Evolutionary conservation across 148 eudicot genomes (phyloP).

Genomic region (Diospyros lotus): DNA sequence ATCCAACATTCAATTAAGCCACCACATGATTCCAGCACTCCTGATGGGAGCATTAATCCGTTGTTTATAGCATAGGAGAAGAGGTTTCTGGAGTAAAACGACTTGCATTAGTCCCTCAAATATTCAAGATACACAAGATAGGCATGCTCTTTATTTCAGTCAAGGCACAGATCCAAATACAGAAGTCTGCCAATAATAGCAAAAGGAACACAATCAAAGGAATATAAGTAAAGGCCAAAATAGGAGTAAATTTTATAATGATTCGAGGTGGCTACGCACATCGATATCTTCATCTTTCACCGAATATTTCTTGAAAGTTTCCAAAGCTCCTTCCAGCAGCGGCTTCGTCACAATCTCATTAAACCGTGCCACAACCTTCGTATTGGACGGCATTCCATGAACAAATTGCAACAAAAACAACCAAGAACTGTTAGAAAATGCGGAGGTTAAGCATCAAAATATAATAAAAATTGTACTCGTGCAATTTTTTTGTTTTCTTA

Average conservation of each 20-base stretch:
- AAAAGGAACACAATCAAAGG: not conserved
- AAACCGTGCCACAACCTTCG: slow-evolving; percentile 91
- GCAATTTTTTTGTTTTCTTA: not conserved
- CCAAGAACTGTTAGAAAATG: not conserved
- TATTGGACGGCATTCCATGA: slow-evolving; percentile 8
- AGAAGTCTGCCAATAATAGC: not conserved
- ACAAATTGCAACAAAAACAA: slow-evolving; percentile 1
- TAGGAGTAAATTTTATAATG: not conserved
- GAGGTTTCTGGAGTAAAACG: not conserved
- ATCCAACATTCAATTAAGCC: not conserved
- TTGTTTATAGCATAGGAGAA: not conserved
- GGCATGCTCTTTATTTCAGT: not conserved
- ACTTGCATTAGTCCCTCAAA: not conserved
- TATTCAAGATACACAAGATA: not conserved
- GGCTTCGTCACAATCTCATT: slow-evolving; percentile 85
- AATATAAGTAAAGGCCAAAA: not conserved
- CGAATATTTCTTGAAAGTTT: slow-evolving; percentile 70
- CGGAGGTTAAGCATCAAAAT: not conserved
- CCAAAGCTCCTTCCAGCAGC: slow-evolving; percentile 93
- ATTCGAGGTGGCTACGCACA: slow-evolving; percentile 37
- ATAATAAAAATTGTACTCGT: not conserved
- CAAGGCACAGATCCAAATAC: not conserved
- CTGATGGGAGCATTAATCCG: not conserved
- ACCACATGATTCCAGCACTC: not conserved
- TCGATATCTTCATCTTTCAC: slow-evolving; percentile 83